A percentile compares a stretch with the other conserved stretches of the same genome.
phyloP scores from a whole-genome alignment of 2,329 filamentous ascomycete species.

The Seiridium unicorne region DNA sequence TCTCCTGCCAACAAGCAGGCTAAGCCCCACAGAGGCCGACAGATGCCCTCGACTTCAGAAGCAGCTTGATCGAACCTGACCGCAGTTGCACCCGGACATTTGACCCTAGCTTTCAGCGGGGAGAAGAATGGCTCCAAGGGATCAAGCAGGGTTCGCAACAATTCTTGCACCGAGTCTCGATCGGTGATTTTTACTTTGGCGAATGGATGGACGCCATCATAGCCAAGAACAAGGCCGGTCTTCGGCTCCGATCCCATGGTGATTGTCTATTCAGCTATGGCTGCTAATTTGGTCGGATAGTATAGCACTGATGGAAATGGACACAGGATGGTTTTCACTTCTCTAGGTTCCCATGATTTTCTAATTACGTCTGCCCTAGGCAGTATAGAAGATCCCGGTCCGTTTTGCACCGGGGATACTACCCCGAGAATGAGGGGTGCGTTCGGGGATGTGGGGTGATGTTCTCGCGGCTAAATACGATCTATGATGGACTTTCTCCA shows the following conservation, averaged over 20 bases:
- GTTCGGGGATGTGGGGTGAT: slow-evolving; percentile 6
- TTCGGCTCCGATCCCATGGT: slow-evolving; percentile 22
- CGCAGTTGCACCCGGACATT: slow-evolving; percentile 66
- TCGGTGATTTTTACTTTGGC: slow-evolving; percentile 48
- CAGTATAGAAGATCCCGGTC: no score
- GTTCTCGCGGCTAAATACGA: slow-evolving; percentile 7
- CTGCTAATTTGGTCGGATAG: not conserved
- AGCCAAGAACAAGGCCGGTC: slow-evolving; percentile 46
- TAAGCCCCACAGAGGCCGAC: slow-evolving; percentile 73
- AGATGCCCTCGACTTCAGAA: slow-evolving; percentile 74
- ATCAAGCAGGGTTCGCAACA: slow-evolving; percentile 63
- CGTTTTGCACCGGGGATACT: not conserved
- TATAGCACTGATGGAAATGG: no score
- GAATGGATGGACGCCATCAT: slow-evolving; percentile 54
- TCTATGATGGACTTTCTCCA: not conserved
- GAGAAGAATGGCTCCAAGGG: slow-evolving; percentile 73
- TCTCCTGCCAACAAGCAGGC: slow-evolving; percentile 69
- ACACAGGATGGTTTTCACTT: no score
- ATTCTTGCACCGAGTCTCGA: slow-evolving; percentile 57
- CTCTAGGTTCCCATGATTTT: no score
- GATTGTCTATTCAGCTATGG: not conserved
- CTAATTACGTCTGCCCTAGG: no score
- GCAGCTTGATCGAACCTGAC: slow-evolving; percentile 77
- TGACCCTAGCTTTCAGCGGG: slow-evolving; percentile 61
- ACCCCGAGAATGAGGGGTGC: slow-evolving; percentile 1